phyloP scores from a whole-genome alignment of 2,329 filamentous ascomycete species.

The Monilinia polystroma region DNA sequence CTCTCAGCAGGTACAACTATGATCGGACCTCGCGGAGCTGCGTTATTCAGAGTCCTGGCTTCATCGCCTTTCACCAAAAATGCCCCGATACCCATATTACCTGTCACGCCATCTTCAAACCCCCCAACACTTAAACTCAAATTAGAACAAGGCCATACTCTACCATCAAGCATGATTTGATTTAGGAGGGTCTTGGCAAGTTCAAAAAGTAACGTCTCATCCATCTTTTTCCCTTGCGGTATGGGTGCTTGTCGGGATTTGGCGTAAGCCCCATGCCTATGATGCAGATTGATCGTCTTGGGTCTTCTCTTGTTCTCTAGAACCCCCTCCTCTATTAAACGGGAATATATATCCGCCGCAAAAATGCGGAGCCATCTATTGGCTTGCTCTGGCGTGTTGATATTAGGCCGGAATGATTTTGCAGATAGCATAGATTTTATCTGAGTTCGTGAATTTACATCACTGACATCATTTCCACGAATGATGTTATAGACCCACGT shows the following conservation, averaged over 20 bases:
- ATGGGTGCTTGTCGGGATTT: constrained; percentile 76
- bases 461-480: constrained; percentile 79
- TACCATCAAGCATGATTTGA: constrained; percentile 75
- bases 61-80: constrained; percentile 80
- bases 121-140: constrained; percentile 85
- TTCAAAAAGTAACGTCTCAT: constrained; percentile 70
- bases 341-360: constrained; percentile 82
- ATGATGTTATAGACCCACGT: constrained; percentile 83
- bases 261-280: constrained; percentile 70
- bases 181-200: constrained; percentile 73
- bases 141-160: constrained; percentile 88
- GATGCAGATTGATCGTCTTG: constrained; percentile 80
- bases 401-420: constrained; percentile 87
- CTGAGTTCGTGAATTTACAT: constrained; percentile 86
- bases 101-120: constrained; percentile 82
- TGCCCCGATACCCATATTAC: constrained; percentile 80
- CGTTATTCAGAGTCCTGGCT: constrained; percentile 52
- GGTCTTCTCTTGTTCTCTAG: constrained; percentile 84
- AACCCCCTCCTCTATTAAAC: constrained; percentile 87
- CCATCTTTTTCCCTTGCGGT: constrained; percentile 69
- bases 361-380: constrained; percentile 88
- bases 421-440: constrained; percentile 98
- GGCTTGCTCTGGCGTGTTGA: constrained; percentile 75
- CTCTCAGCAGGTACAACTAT: constrained; percentile 29
- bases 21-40: constrained; percentile 29